Evolutionary conservation across 208 protist species (phyloP), one percentile per base, ranked within the genome.

Genomic region (Crithidia expoeki): DNA sequence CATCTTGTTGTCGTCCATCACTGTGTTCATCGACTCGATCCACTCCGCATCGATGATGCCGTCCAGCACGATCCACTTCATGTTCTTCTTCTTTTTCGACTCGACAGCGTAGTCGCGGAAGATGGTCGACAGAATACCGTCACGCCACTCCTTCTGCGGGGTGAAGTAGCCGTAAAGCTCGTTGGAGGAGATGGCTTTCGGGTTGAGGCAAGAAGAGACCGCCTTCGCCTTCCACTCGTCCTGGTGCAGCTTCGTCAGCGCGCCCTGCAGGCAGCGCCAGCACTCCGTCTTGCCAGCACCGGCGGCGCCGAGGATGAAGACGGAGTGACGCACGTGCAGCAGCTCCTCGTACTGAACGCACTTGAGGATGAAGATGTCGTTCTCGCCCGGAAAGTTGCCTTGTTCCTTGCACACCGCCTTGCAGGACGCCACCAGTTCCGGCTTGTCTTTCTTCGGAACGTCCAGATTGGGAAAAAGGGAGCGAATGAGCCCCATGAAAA

Each of bases 1-100:
- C 85, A 99, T 98, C 81, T 99, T 99, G 83, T 99, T 99, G 79
- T 99, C 97, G 80, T 99, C 97, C 96, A 99, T 99, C 32, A 99
- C 98, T 34, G 98, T 99, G 90, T 99, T 99, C 92, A 99, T 97
- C 30, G 98, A 99, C 83, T 99, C 98, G 79, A 99, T 99, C 98
- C 98, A 99, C 76, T 98, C 95, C 2, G 98, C 93, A 81, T 99
- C 98, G 66, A 99, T 98, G 86, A 99, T 98, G 72, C 94, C 98
- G 78, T 99, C 98, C 32, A 99, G 86, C 19, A 99, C 95, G 55
- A 99, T 98, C 97, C 98, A 99, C 79, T 99, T 97, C 87, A 88
- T 94, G 79, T 97, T 91, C 68, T 91, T 94, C 73, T 94, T 92
- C 78, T 96, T 97, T 81, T 98, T 96, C 17, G 97, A 97, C 75